Evolutionary conservation across 352 stramenopile genomes (phyloP), one percentile per base, ranked within the genome.

Genomic region (Sclerospora graminicola): DNA sequence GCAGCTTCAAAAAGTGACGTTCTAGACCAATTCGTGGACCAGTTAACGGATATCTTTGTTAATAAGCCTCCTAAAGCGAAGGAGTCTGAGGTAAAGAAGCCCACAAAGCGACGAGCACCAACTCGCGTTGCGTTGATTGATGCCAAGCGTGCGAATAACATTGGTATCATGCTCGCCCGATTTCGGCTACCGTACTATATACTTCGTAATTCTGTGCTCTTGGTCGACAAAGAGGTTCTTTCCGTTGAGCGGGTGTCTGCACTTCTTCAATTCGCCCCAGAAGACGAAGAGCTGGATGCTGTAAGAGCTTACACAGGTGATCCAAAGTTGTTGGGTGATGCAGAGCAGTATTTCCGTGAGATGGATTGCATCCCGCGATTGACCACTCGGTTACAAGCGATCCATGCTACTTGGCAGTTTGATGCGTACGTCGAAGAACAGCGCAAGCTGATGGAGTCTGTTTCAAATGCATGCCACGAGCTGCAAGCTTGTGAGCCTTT

Each of bases 391-490:
- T 58, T 90, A 13, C 73, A 90, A 46, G 75, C 79, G 8, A 76
- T 90, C 31, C 71, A 88, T 41, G 79, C 79, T 5, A 90, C 75
- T 19, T 88, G 76, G 79, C 79, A 90, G 38, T 88, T 90, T 47
- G 79, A 90, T 38, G 60, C 73, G 7, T 88, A 87, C 45, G 76
- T 87, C 20, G 73, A 84, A 35, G 79, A 90, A 41, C 79, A 90
- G 53, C 60, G 63, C 11, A 68, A 67, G 26, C 44, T 90, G 5
- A 82, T 90, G 61, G 66, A 88, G 38, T 81, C 82, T 6, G 72
- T 98, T 11, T 74, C 67, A 24, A 82, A 81, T 35, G 91, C 93
- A 10, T 98, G 91, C 41, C 58, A 65, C 2, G 87, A 97, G 56
- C 55, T 98, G 10, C 80, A 94, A 50, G 64, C 75, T 21, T 96